A percentile compares a stretch with the other conserved stretches of the same genome.
These are phyloP conservation scores for Ilyonectria sp. DNA, from an alignment of 2,329 filamentous ascomycete species.

Conservation along the genomic window DNA sequence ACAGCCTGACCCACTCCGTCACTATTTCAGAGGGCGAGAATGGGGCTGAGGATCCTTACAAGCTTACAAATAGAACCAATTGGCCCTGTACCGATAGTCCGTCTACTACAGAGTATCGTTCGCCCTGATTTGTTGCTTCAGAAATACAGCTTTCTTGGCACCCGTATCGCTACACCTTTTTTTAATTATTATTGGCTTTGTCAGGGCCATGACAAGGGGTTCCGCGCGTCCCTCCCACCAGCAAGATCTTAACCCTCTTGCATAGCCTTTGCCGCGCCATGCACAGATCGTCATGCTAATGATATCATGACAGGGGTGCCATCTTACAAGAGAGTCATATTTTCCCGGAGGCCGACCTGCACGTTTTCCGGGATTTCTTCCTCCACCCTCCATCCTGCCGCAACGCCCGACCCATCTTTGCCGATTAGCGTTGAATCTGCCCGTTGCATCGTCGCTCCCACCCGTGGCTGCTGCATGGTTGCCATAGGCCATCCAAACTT, in stretches of 20 bases:
- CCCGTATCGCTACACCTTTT: constrained; percentile 4
- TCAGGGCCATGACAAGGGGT: constrained; percentile 27
- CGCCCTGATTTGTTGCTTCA: constrained; percentile 39
- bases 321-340: constrained; percentile 11
- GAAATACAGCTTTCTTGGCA: constrained; percentile 37
- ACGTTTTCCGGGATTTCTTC: constrained; percentile 25
- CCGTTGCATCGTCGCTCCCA: constrained; percentile 4
- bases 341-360: constrained; percentile 33
- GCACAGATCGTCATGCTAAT: constrained; percentile 14
- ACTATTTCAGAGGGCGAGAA: no score
- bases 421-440: constrained; percentile 15
- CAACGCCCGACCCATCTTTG: constrained; percentile 19
- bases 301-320: constrained; percentile 5
- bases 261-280: not conserved
- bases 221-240: constrained; percentile 41
- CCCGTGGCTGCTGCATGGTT: not conserved
- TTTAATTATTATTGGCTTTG: not conserved
- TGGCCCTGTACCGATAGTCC: no score
- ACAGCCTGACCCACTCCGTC: no score
- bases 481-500: not conserved
- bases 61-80: no score
- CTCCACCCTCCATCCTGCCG: constrained; percentile 17
- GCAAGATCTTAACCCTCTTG: not conserved
- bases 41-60: no score
- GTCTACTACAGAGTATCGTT: no score